A percentile compares a stretch with the other conserved stretches of the same genome.
Evolutionary conservation across 1,284 basidiomycete genomes (phyloP).

Genomic region (Ceratobasidium sp.): DNA sequence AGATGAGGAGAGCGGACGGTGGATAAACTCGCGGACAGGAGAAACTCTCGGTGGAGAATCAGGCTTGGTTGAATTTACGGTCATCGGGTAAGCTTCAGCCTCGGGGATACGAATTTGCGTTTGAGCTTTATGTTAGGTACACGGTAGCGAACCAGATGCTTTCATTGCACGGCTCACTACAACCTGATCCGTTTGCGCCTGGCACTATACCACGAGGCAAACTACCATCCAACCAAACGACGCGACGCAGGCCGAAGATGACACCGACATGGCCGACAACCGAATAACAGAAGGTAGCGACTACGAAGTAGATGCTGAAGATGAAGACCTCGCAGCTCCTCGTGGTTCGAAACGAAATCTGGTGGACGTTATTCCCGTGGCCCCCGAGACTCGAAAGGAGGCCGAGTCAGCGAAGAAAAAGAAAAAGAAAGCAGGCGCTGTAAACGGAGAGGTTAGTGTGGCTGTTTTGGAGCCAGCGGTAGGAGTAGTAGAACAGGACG

Average conservation of each 20-base stretch:
- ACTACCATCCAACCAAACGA: slow-evolving; percentile 25
- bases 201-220: slow-evolving; percentile 51
- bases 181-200: slow-evolving; percentile 81
- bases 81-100: slow-evolving; percentile 74
- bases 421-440: slow-evolving; percentile 24
- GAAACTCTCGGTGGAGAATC: slow-evolving; percentile 73
- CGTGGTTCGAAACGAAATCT: slow-evolving; percentile 35
- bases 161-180: slow-evolving; percentile 88
- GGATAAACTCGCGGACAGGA: slow-evolving; percentile 79
- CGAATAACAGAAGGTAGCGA: slow-evolving; percentile 14
- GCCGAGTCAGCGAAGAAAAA: neutral
- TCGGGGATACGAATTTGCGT: neutral
- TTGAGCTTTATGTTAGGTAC: slow-evolving; percentile 58
- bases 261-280: slow-evolving; percentile 38
- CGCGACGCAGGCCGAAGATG: neutral
- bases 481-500: slow-evolving; percentile 3
- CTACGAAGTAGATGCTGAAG: slow-evolving; percentile 18
- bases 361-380: slow-evolving; percentile 17
- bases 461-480: slow-evolving; percentile 2
- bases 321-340: slow-evolving; percentile 21
- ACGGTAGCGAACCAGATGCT: slow-evolving; percentile 96
- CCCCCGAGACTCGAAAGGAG: slow-evolving; percentile 2
- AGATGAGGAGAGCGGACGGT: slow-evolving; percentile 67
- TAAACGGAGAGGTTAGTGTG: slow-evolving; percentile 8
- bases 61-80: slow-evolving; percentile 82